phyloP scores from a whole-genome alignment of 371 early-diverging fungal genomes.

The Apophysomyces variabilis region DNA sequence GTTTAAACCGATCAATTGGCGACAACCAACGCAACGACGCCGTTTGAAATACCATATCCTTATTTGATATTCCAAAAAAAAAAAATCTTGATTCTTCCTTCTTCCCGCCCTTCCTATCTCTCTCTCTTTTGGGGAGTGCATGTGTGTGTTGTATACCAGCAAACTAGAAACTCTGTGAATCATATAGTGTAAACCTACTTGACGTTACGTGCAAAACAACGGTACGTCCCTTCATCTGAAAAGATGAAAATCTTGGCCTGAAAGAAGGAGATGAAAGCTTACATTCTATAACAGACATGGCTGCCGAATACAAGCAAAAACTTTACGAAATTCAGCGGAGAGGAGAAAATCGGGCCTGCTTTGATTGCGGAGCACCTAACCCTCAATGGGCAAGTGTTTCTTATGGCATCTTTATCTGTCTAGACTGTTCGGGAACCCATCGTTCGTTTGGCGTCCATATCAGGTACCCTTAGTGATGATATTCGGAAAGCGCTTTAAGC shows the following conservation, averaged over 20 bases:
- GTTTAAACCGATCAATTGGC: no score
- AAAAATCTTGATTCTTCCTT: no score
- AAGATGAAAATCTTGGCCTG: neutral
- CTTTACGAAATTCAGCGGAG: constrained; percentile 73
- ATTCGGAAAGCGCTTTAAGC: neutral
- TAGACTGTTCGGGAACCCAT: constrained; percentile 95
- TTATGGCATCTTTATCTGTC: constrained; percentile 96
- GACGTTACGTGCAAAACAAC: neutral
- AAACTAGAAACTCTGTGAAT: neutral
- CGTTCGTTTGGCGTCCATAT: constrained; percentile 95
- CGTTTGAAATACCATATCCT: neutral
- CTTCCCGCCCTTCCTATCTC: neutral
- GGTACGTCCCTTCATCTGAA: neutral
- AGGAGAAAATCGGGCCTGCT: constrained; percentile 77
- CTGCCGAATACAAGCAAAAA: constrained; percentile 68
- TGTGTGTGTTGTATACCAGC: neutral
- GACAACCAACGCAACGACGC: no score
- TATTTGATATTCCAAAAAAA: neutral
- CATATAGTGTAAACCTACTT: neutral
- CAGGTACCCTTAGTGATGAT: constrained; percentile 46
- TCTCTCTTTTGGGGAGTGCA: neutral
- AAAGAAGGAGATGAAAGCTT: neutral
- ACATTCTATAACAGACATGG: constrained; percentile 26
- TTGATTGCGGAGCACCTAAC: constrained; percentile 85
- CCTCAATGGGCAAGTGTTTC: constrained; percentile 96